Conservation (phyloP, 192 early-diverging fungal species). For the Phycomyces nitens region DNA sequence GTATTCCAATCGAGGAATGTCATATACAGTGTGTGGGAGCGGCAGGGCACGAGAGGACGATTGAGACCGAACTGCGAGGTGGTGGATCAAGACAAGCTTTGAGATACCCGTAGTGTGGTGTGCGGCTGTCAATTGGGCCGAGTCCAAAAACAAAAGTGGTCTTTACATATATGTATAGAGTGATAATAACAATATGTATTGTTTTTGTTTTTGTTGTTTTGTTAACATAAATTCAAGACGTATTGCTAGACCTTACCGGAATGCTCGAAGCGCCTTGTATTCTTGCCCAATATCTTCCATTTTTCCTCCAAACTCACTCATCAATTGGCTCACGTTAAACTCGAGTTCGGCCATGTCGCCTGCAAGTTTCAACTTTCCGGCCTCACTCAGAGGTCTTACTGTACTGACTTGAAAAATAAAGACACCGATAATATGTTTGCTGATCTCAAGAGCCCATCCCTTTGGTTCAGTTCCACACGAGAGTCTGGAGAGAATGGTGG, state of each 20-base stretch:
- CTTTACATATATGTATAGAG: constrained; percentile 19
- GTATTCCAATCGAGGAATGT: constrained; percentile 59
- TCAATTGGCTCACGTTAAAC: constrained; percentile 60
- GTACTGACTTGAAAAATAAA: constrained; percentile 68
- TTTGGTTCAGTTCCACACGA: constrained; percentile 61
- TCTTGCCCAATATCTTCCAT: constrained; percentile 56
- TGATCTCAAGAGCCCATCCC: constrained; percentile 46
- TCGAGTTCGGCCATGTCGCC: constrained; percentile 73
- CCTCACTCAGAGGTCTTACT: constrained; percentile 56
- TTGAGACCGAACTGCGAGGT: constrained; percentile 57
- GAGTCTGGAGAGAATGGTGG: constrained; percentile 48
- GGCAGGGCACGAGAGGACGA: constrained; percentile 33
- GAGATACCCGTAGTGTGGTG: constrained; percentile 51
- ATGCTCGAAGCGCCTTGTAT: constrained; percentile 56
- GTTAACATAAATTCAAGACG: too few species aligned
- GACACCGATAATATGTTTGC: constrained; percentile 41
- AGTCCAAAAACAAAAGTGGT: constrained; percentile 63
- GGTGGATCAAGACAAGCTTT: constrained; percentile 53
- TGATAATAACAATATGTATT: neutral
- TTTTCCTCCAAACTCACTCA: constrained; percentile 53
- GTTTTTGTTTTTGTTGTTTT: neutral
- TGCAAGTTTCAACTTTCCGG: constrained; percentile 62
- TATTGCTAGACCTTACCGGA: constrained; percentile 39
- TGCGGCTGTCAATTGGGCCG: constrained; percentile 44
- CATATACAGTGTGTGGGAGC: constrained; percentile 53